phyloP scores from a whole-genome alignment of 768 basidiomycete genomes.

The Scleroderma citrinum region DNA sequence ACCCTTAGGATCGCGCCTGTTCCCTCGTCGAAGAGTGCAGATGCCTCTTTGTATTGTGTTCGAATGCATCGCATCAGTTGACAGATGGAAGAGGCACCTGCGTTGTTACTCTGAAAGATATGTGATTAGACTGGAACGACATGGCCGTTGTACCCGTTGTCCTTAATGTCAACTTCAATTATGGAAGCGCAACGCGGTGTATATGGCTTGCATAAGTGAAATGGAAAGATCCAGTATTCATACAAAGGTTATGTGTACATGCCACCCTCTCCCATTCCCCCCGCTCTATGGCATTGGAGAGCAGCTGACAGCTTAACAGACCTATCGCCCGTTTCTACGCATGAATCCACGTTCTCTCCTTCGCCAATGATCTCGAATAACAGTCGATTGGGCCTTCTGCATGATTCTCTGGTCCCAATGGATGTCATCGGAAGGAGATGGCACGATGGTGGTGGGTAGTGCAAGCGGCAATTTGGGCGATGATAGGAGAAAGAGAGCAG shows the following conservation, averaged over 20 bases:
- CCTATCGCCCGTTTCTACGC: constrained; percentile 10
- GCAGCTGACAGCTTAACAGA: not conserved
- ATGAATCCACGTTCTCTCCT: constrained; percentile 4
- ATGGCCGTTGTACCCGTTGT: not conserved
- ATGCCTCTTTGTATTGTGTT: constrained; percentile 92
- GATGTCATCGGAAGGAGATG: constrained; percentile 23
- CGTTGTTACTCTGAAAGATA: constrained; percentile 44
- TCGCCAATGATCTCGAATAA: constrained; percentile 32
- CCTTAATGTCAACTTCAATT: too few species aligned
- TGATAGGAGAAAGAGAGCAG: constrained; percentile 41
- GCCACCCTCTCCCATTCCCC: constrained; percentile 40
- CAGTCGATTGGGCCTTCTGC: constrained; percentile 30
- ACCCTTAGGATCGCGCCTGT: constrained; percentile 85
- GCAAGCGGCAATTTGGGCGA: constrained; percentile 38
- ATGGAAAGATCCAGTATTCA: not conserved
- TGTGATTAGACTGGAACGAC: not conserved
- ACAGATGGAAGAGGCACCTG: constrained; percentile 28
- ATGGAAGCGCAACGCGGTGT: too few species aligned
- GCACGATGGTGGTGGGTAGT: constrained; percentile 35
- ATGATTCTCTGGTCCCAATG: constrained; percentile 34
- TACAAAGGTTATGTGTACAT: constrained; percentile 43
- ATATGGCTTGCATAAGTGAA: too few species aligned
- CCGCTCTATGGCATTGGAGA: constrained; percentile 8
- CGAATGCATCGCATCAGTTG: constrained; percentile 4
- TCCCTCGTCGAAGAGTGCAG: constrained; percentile 97